phyloP scores from a whole-genome alignment of 2,329 filamentous ascomycete genomes.

The Phaeosphaeriaceae sp. region DNA sequence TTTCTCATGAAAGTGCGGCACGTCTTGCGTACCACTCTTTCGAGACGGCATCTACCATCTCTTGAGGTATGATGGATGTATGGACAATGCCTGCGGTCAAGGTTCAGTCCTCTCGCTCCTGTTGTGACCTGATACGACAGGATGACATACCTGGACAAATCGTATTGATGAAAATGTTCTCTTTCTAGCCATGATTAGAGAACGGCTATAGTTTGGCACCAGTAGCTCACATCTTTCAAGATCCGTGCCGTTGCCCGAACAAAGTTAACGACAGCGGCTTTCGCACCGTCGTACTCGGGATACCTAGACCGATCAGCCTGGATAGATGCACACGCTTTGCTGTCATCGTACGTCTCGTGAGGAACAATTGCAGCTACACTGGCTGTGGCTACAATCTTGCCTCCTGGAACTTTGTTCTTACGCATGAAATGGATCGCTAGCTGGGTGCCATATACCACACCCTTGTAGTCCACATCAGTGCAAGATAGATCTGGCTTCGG shows the following conservation, averaged over 20 bases:
- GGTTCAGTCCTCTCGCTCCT: background rate
- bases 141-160: constrained; percentile 49
- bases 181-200: constrained; percentile 43
- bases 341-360: background rate
- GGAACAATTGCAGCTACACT: background rate
- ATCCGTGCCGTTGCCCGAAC: constrained; percentile 29
- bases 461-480: constrained; percentile 61
- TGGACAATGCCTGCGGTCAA: constrained; percentile 50
- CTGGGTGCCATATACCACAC: constrained; percentile 58
- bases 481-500: constrained; percentile 54
- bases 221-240: constrained; percentile 23
- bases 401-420: constrained; percentile 54
- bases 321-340: background rate
- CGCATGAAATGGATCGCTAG: constrained; percentile 63
- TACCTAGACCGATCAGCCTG: constrained; percentile 35
- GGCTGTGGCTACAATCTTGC: constrained; percentile 48
- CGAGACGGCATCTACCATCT: constrained; percentile 37
- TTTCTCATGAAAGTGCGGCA: background rate
- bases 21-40: constrained; percentile 22
- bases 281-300: constrained; percentile 60
- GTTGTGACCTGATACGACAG: background rate
- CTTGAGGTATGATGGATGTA: constrained; percentile 45
- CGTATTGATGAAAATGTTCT: constrained; percentile 59
- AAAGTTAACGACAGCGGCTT: constrained; percentile 52
- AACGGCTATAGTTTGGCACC: background rate